A percentile compares a stretch with the other conserved stretches of the same genome.
Conservation (phyloP, 805 yeast genomes). For the Candida patagonica region DNA sequence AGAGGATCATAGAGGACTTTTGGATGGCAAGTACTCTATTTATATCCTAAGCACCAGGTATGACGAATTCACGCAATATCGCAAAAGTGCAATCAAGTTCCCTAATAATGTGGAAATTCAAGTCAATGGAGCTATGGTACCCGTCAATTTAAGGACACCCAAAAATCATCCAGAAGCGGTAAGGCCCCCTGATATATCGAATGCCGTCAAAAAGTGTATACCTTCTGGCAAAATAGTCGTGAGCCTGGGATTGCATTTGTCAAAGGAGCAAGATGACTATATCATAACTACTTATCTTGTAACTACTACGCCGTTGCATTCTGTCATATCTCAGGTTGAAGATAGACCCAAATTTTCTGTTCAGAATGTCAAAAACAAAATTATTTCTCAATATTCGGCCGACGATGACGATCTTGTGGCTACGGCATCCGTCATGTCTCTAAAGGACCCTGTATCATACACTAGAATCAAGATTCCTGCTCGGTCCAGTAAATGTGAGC, state of each 20-base stretch:
- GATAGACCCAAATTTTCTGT: slow-evolving; percentile 44
- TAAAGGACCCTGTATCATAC: slow-evolving; percentile 74
- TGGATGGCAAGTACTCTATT: slow-evolving; percentile 30
- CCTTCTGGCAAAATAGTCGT: background rate
- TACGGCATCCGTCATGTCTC: slow-evolving; percentile 52
- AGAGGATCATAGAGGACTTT: slow-evolving; percentile 34
- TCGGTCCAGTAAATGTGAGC: slow-evolving; percentile 62
- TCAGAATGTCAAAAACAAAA: slow-evolving; percentile 40
- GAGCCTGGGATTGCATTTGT: background rate
- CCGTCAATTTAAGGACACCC: slow-evolving; percentile 59
- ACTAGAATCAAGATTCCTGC: slow-evolving; percentile 63
- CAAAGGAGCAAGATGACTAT: slow-evolving; percentile 3
- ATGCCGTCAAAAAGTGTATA: slow-evolving; percentile 25
- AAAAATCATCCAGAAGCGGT: slow-evolving; percentile 73
- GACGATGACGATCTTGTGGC: slow-evolving; percentile 68
- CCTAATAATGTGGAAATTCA: slow-evolving; percentile 66
- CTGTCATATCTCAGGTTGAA: slow-evolving; percentile 34
- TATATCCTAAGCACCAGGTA: slow-evolving; percentile 42
- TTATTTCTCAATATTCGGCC: slow-evolving; percentile 32
- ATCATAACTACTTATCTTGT: slow-evolving; percentile 52
- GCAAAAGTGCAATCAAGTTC: slow-evolving; percentile 38
- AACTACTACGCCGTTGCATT: slow-evolving; percentile 35
- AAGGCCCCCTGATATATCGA: slow-evolving; percentile 71
- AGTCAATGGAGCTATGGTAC: slow-evolving; percentile 43
- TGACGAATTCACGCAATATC: slow-evolving; percentile 8